Evolutionary conservation across 2,329 filamentous ascomycete genomes (phyloP).

Genomic region (Dothistroma septosporum): DNA sequence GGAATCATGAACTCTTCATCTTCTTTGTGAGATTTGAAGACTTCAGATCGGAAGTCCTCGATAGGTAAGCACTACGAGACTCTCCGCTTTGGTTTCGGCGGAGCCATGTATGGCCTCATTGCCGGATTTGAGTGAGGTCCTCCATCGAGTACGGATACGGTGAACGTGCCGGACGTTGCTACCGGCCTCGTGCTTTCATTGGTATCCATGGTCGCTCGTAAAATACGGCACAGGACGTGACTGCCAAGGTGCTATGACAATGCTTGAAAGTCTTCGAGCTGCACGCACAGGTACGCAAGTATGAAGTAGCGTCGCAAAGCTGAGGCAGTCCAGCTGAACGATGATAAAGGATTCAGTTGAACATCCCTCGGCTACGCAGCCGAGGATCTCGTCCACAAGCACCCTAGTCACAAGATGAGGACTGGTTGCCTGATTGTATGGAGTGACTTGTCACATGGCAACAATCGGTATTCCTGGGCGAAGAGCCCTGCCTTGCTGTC

Average conservation of each 20-base stretch:
- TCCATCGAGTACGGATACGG: neutral
- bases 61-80: neutral
- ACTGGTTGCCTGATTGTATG: too few relatives aligned
- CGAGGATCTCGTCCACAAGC: too few relatives aligned
- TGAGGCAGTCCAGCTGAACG: too few relatives aligned
- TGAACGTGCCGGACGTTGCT: neutral
- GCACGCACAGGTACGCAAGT: neutral
- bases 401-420: too few relatives aligned
- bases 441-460: too few relatives aligned
- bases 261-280: neutral
- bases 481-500: neutral
- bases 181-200: neutral
- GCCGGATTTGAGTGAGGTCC: slow-evolving; percentile 2
- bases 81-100: neutral
- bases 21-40: neutral
- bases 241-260: neutral
- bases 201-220: neutral
- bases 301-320: too few relatives aligned
- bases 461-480: too few relatives aligned
- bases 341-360: too few relatives aligned
- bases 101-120: slow-evolving; percentile 4
- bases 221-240: neutral
- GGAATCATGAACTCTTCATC: slow-evolving; percentile 1
- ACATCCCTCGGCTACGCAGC: too few relatives aligned
- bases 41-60: neutral